Percentiles rank a stretch among this genome's conserved stretches.
These are phyloP conservation scores for Parietaria judaica DNA, from an alignment of 306 rosid species.

Conservation along the genomic window DNA sequence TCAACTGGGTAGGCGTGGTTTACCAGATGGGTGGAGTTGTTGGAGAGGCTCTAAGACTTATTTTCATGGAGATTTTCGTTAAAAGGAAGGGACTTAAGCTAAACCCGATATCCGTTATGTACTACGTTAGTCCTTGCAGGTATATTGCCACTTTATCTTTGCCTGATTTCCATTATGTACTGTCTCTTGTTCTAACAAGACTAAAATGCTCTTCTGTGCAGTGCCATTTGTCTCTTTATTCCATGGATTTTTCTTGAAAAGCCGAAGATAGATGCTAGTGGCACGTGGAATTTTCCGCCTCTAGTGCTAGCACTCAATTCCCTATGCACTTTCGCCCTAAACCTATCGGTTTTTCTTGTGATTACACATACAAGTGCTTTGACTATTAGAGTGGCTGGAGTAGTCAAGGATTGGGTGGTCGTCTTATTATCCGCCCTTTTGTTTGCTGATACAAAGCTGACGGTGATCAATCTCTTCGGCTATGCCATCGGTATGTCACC, in stretches of 20 bases:
- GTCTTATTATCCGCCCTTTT: constrained; percentile 83
- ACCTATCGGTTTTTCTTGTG: constrained; percentile 96
- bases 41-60: constrained; percentile 96
- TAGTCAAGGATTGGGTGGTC: constrained; percentile 98
- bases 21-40: constrained; percentile 99
- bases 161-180: constrained; percentile 9
- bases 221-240: constrained; percentile 83
- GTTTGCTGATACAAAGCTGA: constrained; percentile 93
- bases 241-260: constrained; percentile 97
- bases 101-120: constrained; percentile 91
- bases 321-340: constrained; percentile 91
- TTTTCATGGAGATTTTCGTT: constrained; percentile 96
- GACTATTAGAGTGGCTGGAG: constrained; percentile 99
- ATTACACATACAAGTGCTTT: constrained; percentile 96
- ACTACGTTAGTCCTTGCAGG: constrained; percentile 99
- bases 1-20: constrained; percentile 94
- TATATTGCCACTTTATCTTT: constrained; percentile 11
- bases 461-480: constrained; percentile 75
- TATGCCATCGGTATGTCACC: constrained; percentile 79
- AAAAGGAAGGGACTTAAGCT: constrained; percentile 92
- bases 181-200: neutral
- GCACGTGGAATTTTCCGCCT: constrained; percentile 84
- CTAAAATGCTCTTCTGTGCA: constrained; percentile 35
- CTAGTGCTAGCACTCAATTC: constrained; percentile 68
- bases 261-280: constrained; percentile 74